Evolutionary conservation across 108 stramenopile genomes (phyloP).

Genomic region (Nitzschia sp.): DNA sequence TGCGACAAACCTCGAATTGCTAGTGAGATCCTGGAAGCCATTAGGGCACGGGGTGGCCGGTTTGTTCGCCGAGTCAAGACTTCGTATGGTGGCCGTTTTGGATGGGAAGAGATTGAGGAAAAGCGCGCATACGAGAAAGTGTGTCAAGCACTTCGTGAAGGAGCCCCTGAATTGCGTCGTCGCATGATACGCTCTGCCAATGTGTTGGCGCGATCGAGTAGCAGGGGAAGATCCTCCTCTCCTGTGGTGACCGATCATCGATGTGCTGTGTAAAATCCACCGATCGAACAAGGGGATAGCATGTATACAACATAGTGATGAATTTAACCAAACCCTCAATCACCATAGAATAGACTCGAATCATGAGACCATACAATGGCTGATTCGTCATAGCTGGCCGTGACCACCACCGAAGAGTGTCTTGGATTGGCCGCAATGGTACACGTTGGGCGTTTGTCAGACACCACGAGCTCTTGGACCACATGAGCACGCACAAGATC

Average conservation of each 20-base stretch:
- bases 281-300: too few species aligned
- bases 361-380: constrained; percentile 72
- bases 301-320: too few species aligned
- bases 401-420: constrained; percentile 48
- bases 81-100: constrained; percentile 4
- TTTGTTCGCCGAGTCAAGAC: constrained; percentile 66
- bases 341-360: constrained; percentile 13
- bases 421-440: constrained; percentile 64
- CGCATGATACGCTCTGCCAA: constrained; percentile 9
- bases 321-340: background rate
- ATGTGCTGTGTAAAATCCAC: too few species aligned
- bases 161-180: constrained; percentile 46
- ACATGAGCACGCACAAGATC: constrained; percentile 42
- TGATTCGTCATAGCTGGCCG: constrained; percentile 73
- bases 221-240: background rate
- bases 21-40: constrained; percentile 41
- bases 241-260: background rate
- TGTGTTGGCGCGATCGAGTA: background rate
- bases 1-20: constrained; percentile 57
- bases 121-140: constrained; percentile 57
- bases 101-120: constrained; percentile 48
- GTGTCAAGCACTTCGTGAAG: constrained; percentile 62
- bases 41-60: constrained; percentile 44
- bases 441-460: constrained; percentile 45
- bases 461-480: constrained; percentile 34